A percentile compares a stretch with the other conserved stretches of the same genome.
Evolutionary conservation across 2,329 filamentous ascomycete species (phyloP).

Genomic region (Aspergillus uvarum): DNA sequence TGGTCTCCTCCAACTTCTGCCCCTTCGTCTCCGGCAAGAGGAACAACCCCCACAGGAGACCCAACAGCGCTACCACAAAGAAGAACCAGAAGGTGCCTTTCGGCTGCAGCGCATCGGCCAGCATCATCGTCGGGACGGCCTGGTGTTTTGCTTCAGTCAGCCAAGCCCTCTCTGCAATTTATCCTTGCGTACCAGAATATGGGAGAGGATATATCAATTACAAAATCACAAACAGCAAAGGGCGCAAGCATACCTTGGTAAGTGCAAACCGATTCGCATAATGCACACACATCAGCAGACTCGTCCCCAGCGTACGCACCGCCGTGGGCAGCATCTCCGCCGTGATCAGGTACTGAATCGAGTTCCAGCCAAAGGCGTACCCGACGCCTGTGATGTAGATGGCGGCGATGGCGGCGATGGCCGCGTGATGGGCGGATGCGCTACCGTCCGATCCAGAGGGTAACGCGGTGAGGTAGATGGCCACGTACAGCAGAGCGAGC

Average conservation of each 20-base stretch:
- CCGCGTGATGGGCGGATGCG: constrained; percentile 15
- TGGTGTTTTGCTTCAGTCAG: neutral
- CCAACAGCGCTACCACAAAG: constrained; percentile 64
- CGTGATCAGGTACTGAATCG: constrained; percentile 48
- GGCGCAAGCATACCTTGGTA: constrained; percentile 41
- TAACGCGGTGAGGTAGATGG: constrained; percentile 47
- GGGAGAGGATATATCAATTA: constrained; percentile 39
- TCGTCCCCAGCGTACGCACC: constrained; percentile 44
- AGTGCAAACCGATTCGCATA: constrained; percentile 39
- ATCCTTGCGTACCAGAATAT: no score
- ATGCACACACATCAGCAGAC: constrained; percentile 48
- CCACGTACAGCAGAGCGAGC: constrained; percentile 57
- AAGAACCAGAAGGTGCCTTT: constrained; percentile 77
- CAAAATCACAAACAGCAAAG: no score
- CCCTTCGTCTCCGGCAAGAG: constrained; percentile 70
- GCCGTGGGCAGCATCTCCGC: constrained; percentile 48
- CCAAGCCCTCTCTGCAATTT: neutral
- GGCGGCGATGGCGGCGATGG: constrained; percentile 42
- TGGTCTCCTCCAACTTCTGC: constrained; percentile 35
- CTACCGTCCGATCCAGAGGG: constrained; percentile 28
- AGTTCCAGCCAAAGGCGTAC: constrained; percentile 52
- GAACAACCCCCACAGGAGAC: constrained; percentile 67
- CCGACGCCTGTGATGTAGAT: constrained; percentile 48
- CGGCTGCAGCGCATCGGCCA: constrained; percentile 40
- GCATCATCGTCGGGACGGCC: constrained; percentile 22